phyloP scores from a whole-genome alignment of 495 filamentous ascomycete species.

The Trichoderma virens region DNA sequence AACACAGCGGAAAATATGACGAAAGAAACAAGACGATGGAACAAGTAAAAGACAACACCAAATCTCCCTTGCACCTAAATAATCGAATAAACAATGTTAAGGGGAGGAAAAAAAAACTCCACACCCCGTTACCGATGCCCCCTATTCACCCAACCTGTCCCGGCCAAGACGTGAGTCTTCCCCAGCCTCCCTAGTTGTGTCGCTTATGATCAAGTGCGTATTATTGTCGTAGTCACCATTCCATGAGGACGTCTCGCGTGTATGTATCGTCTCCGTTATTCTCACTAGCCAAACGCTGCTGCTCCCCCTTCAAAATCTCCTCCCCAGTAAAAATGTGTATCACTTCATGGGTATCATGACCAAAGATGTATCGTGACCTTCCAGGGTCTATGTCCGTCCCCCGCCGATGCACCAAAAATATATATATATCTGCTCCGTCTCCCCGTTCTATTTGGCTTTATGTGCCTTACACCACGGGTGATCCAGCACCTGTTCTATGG shows the following conservation, averaged over 20 bases:
- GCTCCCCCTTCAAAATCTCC: background rate
- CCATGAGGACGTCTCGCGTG: background rate
- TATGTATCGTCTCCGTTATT: background rate
- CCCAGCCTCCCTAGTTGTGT: background rate
- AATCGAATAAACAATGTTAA: no score
- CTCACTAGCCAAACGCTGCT: background rate
- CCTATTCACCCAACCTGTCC: no score
- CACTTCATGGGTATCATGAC: slow-evolving; percentile 5
- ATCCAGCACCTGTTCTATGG: slow-evolving; percentile 75
- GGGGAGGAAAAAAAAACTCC: no score
- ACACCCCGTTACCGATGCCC: background rate
- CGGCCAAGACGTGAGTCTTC: background rate
- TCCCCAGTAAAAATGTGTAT: background rate
- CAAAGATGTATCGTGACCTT: background rate
- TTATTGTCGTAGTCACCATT: background rate
- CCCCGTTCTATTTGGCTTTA: background rate
- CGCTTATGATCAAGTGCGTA: background rate
- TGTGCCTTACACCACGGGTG: slow-evolving; percentile 65
- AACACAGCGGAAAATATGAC: background rate
- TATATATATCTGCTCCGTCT: background rate
- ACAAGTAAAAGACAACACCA: background rate
- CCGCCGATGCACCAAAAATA: no score
- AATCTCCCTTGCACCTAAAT: no score
- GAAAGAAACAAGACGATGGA: background rate
- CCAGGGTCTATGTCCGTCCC: background rate